Base-by-base conservation (phyloP, 2,329 filamentous ascomycete genomes). In the Ceratocystis colombiana region DNA sequence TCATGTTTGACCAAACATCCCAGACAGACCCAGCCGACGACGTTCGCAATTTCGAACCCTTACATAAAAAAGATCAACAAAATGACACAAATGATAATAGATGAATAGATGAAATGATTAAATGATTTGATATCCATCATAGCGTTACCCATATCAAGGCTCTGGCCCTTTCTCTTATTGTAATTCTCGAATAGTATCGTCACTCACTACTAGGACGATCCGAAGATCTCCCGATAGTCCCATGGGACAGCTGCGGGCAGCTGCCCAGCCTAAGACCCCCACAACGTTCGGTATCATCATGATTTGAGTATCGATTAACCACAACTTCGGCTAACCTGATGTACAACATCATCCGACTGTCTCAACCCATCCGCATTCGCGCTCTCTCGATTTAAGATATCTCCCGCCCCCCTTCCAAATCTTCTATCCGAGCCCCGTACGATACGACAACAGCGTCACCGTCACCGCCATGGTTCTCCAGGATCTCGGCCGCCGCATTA, bases 401-500 rank as follows among this genome's bases (percentile, higher is more conserved):
- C 41, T 22, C 6, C 37, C 1, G n/a, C 41, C 3, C 6, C 28
- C 10, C 30, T 15, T 12, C 17, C 41, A 41, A 12, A 15, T 15
- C 4, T 5, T 15, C 3, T 41, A 41, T 41, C 2, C 37, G 12
- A 41, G 10, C 15, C 37, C 37, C 37, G 37, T 41, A 41, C 37
- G 10, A 41, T 41, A 41, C 37, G 3, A 41, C 37, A 12, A 0
- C 37, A 41, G 37, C 37, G 12, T 50, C 12, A 28, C 15, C 15
- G 30, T 28, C 55, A 53, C 61, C 66, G 67, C 73, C 75, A 99
- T 99, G 94, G 94, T 99, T 83, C 88, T 99, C 74, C 92, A 96
- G 86, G 94, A 99, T 84, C 85, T 99, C 68, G 94, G 94, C 72
- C 91, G 93, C 82, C 94, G 94, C 79, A 97, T 99, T 77, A 97